phyloP scores from a whole-genome alignment of 345 rosid species.

The Toxicodendron radicans region DNA sequence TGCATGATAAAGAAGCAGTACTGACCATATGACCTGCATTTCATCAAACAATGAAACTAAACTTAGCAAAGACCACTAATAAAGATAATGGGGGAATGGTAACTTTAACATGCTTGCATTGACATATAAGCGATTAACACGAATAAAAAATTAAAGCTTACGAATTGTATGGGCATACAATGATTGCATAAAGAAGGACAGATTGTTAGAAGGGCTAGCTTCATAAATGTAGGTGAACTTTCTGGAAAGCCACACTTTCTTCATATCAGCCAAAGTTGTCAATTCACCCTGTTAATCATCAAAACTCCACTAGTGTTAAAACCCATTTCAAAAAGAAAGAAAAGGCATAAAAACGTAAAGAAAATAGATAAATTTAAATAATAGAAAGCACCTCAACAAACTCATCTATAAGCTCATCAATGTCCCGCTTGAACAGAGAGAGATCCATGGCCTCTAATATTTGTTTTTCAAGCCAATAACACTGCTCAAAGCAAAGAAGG shows the following conservation, averaged over 20 bases:
- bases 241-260: constrained; percentile 58
- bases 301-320: neutral
- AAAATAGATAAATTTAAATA: neutral
- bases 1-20: constrained; percentile 50
- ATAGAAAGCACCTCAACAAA: constrained; percentile 42
- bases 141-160: constrained; percentile 16
- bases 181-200: constrained; percentile 70
- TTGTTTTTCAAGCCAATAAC: constrained; percentile 2
- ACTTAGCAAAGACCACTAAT: neutral
- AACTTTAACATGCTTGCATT: neutral
- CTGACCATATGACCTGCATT: constrained; percentile 68
- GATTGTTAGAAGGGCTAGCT: constrained; percentile 46
- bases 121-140: neutral
- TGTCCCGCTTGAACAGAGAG: constrained; percentile 58
- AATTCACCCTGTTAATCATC: constrained; percentile 37
- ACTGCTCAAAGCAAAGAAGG: neutral
- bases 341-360: neutral
- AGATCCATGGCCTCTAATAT: constrained; percentile 29
- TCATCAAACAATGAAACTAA: constrained; percentile 7
- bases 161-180: constrained; percentile 59
- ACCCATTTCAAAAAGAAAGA: neutral
- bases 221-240: constrained; percentile 62
- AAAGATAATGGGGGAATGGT: constrained; percentile 1
- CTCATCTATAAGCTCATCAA: constrained; percentile 56
- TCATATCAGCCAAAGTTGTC: constrained; percentile 55